phyloP scores from a whole-genome alignment of 768 basidiomycete species.

The Pulveroboletus sp. region DNA sequence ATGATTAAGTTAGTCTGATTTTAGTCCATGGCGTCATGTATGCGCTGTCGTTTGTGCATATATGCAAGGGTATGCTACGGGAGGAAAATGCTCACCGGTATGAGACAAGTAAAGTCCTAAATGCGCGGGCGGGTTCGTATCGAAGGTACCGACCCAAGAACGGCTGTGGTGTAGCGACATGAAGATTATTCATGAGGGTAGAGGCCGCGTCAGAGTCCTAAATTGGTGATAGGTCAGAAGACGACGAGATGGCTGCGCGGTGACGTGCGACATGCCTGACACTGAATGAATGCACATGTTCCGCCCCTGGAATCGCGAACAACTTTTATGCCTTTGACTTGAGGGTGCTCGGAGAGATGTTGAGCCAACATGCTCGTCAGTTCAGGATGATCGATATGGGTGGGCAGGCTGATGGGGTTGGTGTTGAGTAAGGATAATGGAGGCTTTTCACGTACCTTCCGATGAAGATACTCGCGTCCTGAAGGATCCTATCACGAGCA shows the following conservation, averaged over 20 bases:
- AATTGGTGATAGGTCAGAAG: background rate
- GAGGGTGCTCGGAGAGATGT: slow-evolving; percentile 62
- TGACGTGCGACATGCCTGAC: slow-evolving; percentile 49
- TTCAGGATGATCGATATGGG: slow-evolving; percentile 60
- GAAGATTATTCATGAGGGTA: slow-evolving; percentile 55
- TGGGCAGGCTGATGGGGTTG: slow-evolving; percentile 51
- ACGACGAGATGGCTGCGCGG: background rate
- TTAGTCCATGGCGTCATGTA: slow-evolving; percentile 13
- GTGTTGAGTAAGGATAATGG: slow-evolving; percentile 5
- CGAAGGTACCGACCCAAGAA: slow-evolving; percentile 73
- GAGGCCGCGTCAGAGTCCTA: slow-evolving; percentile 58
- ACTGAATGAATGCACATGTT: slow-evolving; percentile 82
- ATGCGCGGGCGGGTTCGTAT: slow-evolving; percentile 74
- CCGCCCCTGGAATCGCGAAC: slow-evolving; percentile 73
- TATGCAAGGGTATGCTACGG: background rate
- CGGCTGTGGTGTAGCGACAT: slow-evolving; percentile 48
- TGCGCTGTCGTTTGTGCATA: slow-evolving; percentile 17
- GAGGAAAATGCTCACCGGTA: slow-evolving; percentile 48
- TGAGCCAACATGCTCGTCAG: slow-evolving; percentile 55
- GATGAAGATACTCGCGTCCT: slow-evolving; percentile 80
- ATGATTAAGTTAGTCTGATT: slow-evolving; percentile 7
- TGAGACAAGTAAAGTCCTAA: slow-evolving; percentile 68
- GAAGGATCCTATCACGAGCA: slow-evolving; percentile 45
- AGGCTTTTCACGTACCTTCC: slow-evolving; percentile 54
- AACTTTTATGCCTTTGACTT: slow-evolving; percentile 64